Conservation (phyloP, 352 stramenopile species). For the Elongisporangium undulatum region DNA sequence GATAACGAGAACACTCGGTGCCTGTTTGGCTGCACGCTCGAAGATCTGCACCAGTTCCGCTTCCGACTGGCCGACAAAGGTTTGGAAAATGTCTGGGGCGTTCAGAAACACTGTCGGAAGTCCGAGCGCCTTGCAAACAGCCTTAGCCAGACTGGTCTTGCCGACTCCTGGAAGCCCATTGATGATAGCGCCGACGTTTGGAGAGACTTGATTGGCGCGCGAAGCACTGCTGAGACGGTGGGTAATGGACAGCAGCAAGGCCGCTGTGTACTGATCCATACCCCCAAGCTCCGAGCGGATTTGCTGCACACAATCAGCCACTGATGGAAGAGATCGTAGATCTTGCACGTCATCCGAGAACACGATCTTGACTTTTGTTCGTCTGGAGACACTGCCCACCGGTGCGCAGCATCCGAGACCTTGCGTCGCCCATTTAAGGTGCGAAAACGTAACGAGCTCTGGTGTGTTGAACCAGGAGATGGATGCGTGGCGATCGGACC, state of each 20-base stretch:
- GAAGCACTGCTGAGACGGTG: constrained; percentile 13
- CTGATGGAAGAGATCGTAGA: background rate
- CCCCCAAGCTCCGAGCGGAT: constrained; percentile 37
- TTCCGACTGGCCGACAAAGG: constrained; percentile 90
- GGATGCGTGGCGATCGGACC: constrained; percentile 20
- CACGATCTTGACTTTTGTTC: constrained; percentile 21
- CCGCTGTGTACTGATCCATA: constrained; percentile 25
- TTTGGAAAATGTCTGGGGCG: constrained; percentile 94
- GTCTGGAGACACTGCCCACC: constrained; percentile 18
- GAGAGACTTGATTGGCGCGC: constrained; percentile 5
- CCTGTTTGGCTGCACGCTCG: constrained; percentile 34
- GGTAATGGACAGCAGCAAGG: constrained; percentile 35
- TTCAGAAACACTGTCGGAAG: constrained; percentile 49
- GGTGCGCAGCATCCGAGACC: constrained; percentile 33
- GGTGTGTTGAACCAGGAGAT: constrained; percentile 45
- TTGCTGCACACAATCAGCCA: constrained; percentile 20
- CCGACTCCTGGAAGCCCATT: constrained; percentile 67
- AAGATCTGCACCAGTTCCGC: constrained; percentile 59
- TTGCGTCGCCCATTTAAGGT: constrained; percentile 16
- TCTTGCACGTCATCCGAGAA: constrained; percentile 16
- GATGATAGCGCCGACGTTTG: constrained; percentile 55
- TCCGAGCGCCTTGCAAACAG: constrained; percentile 27
- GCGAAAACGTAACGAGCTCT: constrained; percentile 25
- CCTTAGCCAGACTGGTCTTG: constrained; percentile 58
- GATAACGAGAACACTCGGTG: constrained; percentile 71